Percentiles rank a stretch among this genome's conserved stretches.
Conservation (phyloP, 106 monocot genomes). For the Apostasia shenzhenica region DNA sequence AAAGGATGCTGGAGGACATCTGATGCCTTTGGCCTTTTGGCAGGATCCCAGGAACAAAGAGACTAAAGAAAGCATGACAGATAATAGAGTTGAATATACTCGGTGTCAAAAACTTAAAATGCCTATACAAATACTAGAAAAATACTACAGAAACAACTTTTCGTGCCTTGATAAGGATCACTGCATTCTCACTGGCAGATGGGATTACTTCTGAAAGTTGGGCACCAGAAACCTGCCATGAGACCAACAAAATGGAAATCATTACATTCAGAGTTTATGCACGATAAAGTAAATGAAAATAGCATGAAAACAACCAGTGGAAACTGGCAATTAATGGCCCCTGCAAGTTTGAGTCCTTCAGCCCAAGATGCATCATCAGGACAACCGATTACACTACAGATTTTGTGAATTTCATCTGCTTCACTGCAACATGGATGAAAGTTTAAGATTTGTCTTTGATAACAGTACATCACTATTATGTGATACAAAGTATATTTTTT, state of each 20-base stretch:
- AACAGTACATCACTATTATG: too few species aligned
- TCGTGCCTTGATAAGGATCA: slow-evolving; percentile 28
- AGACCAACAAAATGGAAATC: too few species aligned
- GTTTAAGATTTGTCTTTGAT: too few species aligned
- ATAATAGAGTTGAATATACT: too few species aligned
- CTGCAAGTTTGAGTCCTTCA: slow-evolving; percentile 52
- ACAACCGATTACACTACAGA: slow-evolving; percentile 63
- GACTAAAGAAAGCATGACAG: slow-evolving; percentile 13
- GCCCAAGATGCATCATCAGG: slow-evolving; percentile 53
- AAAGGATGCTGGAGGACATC: slow-evolving; percentile 42
- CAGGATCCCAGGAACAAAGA: slow-evolving; percentile 49
- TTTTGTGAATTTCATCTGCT: slow-evolving; percentile 65
- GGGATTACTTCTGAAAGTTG: slow-evolving; percentile 25
- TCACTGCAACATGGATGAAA: slow-evolving; percentile 25
- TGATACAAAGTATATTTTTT: too few species aligned
- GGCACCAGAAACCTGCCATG: slow-evolving; percentile 22
- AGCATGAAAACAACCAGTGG: slow-evolving; percentile 28
- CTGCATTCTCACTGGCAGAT: slow-evolving; percentile 44
- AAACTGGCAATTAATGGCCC: slow-evolving; percentile 39
- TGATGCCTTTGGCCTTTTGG: slow-evolving; percentile 34
- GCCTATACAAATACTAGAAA: too few species aligned
- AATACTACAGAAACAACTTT: too few species aligned
- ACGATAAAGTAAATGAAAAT: too few species aligned
- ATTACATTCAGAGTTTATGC: too few species aligned
- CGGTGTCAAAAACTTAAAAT: too few species aligned